Evolutionary conservation across 1,284 basidiomycete genomes (phyloP).

Genomic region (Amylostereum areolatum): DNA sequence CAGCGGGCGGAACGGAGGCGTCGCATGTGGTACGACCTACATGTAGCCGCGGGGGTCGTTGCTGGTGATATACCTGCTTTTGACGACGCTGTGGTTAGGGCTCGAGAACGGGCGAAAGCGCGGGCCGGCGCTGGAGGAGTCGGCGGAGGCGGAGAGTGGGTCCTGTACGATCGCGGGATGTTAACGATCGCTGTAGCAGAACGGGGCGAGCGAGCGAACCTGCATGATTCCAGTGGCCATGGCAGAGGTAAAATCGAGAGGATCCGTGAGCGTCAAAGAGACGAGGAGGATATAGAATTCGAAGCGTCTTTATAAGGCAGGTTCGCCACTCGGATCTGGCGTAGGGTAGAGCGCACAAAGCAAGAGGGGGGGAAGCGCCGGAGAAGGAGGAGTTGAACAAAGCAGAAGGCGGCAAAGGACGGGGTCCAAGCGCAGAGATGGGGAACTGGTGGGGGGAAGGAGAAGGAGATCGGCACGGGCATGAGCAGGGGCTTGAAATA

Average conservation of each 20-base stretch:
- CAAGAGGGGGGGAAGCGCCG: no score
- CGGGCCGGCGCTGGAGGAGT: conserved; percentile 30
- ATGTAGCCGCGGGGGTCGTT: conserved; percentile 85
- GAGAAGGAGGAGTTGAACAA: no score
- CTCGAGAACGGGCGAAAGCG: conserved; percentile 74
- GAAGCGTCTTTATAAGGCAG: no score
- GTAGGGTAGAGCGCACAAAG: no score
- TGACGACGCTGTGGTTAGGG: conserved; percentile 72
- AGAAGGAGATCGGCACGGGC: no score
- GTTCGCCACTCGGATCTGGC: no score
- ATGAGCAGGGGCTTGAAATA: no score
- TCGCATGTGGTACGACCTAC: conserved; percentile 31
- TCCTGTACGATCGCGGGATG: conserved; percentile 31
- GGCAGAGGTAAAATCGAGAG: conserved; percentile 4
- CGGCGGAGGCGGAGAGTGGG: conserved; percentile 39
- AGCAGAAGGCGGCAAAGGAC: no score
- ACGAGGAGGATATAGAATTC: no score
- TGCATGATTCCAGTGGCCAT: conserved; percentile 25
- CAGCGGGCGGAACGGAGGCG: conserved; percentile 2
- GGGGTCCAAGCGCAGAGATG: no score
- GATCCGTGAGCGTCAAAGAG: no score
- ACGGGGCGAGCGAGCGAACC: conserved; percentile 16
- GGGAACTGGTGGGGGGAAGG: no score
- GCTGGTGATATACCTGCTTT: conserved; percentile 80
- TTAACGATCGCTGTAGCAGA: conserved; percentile 1